These are phyloP conservation scores for Aeschynomene evenia DNA, from an alignment of 306 rosid species.

Conservation along the genomic window DNA sequence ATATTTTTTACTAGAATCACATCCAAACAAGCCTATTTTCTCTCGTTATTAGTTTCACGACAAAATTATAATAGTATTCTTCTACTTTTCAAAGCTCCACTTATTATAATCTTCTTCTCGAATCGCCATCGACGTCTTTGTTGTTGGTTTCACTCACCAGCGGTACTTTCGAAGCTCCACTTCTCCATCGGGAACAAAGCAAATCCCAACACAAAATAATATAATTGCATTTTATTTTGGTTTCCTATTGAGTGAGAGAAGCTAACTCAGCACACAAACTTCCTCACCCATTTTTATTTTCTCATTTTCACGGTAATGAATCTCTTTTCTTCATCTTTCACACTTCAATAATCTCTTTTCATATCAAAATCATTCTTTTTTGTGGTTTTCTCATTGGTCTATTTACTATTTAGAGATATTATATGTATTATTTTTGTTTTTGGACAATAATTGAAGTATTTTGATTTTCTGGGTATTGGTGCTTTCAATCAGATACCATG, in stretches of 20 bases:
- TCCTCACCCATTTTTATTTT: background rate
- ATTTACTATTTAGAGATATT: background rate
- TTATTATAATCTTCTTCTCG: no score
- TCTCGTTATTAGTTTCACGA: no score
- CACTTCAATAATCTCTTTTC: background rate
- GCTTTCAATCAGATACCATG: constrained; percentile 50
- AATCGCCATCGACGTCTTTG: constrained; percentile 10
- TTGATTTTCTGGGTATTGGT: constrained; percentile 38
- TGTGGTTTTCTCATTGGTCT: background rate
- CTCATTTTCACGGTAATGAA: constrained; percentile 19
- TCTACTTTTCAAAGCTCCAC: no score
- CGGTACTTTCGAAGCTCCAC: constrained; percentile 41
- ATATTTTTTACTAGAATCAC: no score
- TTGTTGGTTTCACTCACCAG: constrained; percentile 15
- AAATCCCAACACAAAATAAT: constrained; percentile 5
- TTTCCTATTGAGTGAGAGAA: background rate
- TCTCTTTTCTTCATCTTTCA: background rate
- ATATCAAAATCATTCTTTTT: background rate
- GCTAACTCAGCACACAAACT: background rate
- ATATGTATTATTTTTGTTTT: background rate
- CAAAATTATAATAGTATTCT: no score
- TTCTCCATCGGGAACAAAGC: background rate
- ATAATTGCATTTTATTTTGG: background rate
- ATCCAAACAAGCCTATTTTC: no score
- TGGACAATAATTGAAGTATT: constrained; percentile 1